Evolutionary conservation across 2,329 filamentous ascomycete species (phyloP).

Genomic region (Paracorniculantispora psalliotae): DNA sequence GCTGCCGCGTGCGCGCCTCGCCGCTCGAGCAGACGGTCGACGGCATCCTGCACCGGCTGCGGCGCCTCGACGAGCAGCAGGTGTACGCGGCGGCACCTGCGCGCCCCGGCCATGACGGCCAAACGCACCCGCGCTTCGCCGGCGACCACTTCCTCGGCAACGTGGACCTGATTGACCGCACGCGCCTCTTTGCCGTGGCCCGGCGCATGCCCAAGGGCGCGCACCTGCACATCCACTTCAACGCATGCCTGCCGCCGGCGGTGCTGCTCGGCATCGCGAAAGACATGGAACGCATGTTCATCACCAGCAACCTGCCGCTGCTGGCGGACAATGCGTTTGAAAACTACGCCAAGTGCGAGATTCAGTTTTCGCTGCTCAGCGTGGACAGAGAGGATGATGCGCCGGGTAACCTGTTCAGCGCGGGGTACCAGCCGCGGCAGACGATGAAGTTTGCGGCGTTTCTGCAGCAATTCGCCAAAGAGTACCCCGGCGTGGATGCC

Average conservation of each 20-base stretch:
- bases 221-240: slow-evolving; percentile 73
- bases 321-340: slow-evolving; percentile 31
- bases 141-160: slow-evolving; percentile 58
- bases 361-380: slow-evolving; percentile 54
- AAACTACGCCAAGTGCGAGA: slow-evolving; percentile 50
- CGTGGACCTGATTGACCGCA: slow-evolving; percentile 47
- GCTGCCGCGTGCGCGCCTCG: slow-evolving; percentile 28
- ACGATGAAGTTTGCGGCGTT: slow-evolving; percentile 42
- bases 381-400: slow-evolving; percentile 24
- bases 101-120: slow-evolving; percentile 35
- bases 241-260: slow-evolving; percentile 61
- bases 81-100: slow-evolving; percentile 32
- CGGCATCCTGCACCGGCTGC: slow-evolving; percentile 35
- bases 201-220: slow-evolving; percentile 63
- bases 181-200: slow-evolving; percentile 53
- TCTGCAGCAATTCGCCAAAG: slow-evolving; percentile 28
- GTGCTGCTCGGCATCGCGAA: slow-evolving; percentile 53
- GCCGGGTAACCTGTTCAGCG: slow-evolving; percentile 44
- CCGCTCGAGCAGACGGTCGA: slow-evolving; percentile 34
- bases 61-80: slow-evolving; percentile 28
- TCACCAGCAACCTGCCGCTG: slow-evolving; percentile 54
- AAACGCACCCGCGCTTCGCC: slow-evolving; percentile 40
- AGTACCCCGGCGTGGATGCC: slow-evolving; percentile 24
- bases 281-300: slow-evolving; percentile 61
- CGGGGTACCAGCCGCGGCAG: slow-evolving; percentile 39